Evolutionary conservation across 2,329 filamentous ascomycete genomes (phyloP).

Genomic region (Arthrinium phaeospermum): DNA sequence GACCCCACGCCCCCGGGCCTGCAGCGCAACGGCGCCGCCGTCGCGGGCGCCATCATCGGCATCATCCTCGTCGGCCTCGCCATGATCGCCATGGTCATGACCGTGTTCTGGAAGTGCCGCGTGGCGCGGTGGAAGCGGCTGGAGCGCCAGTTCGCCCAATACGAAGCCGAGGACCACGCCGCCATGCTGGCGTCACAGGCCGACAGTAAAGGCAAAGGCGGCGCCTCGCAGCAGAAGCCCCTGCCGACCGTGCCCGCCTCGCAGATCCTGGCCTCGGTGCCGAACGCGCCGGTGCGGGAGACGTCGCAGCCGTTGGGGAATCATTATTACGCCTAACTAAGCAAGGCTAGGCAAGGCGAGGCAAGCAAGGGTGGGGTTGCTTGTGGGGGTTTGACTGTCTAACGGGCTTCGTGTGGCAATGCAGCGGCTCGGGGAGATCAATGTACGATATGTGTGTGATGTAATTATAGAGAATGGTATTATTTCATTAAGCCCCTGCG

Average conservation of each 20-base stretch:
- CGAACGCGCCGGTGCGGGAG: not conserved
- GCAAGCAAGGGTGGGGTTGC: too few species aligned
- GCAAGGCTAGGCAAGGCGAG: too few species aligned
- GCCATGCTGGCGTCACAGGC: not conserved
- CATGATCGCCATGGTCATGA: not conserved
- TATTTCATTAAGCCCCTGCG: not conserved
- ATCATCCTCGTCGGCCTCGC: not conserved
- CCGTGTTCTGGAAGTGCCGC: slow-evolving; percentile 11
- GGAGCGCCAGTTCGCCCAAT: not conserved
- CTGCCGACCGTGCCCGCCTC: not conserved
- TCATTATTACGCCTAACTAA: not conserved
- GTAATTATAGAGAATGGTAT: not conserved
- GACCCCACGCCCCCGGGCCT: too few species aligned
- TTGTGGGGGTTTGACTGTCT: too few species aligned
- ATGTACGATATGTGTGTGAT: not conserved
- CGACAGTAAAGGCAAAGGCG: not conserved
- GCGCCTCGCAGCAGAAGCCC: not conserved
- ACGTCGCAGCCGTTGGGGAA: not conserved
- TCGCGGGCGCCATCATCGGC: not conserved
- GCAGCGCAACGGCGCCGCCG: not conserved
- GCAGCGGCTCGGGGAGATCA: not conserved
- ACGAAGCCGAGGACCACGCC: not conserved
- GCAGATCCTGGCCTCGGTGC: not conserved
- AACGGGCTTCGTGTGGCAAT: not conserved
- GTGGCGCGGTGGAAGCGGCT: not conserved